Conservation (phyloP, 257 asterid genomes). For the Vinca minor region DNA sequence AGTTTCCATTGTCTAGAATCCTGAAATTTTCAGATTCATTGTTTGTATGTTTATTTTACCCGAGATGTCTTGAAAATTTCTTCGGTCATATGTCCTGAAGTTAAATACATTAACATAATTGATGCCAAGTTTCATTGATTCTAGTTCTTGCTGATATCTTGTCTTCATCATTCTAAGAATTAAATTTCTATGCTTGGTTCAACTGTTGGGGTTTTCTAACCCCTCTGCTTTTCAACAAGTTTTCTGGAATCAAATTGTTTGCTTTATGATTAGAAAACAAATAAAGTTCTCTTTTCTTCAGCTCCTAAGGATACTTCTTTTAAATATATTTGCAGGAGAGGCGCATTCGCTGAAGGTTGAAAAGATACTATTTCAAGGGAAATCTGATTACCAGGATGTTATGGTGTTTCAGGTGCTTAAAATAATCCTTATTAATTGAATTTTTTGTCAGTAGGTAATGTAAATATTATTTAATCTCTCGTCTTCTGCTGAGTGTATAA, state of each 20-base stretch:
- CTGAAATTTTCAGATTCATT: not conserved
- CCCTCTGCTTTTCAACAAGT: not conserved
- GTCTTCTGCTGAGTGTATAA: slow-evolving; percentile 6
- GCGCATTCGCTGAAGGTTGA: slow-evolving; percentile 97
- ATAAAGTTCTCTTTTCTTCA: too few relatives aligned
- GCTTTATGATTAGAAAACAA: too few relatives aligned
- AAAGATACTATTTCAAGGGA: slow-evolving; percentile 70
- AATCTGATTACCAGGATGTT: slow-evolving; percentile 89
- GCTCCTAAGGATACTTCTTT: not conserved
- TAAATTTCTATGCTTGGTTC: not conserved
- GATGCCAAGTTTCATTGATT: not conserved
- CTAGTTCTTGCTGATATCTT: not conserved
- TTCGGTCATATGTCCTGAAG: not conserved
- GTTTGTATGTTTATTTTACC: not conserved
- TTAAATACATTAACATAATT: not conserved
- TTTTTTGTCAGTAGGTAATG: not conserved
- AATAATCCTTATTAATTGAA: slow-evolving; percentile 8
- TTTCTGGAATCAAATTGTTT: not conserved
- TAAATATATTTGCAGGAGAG: slow-evolving; percentile 63
- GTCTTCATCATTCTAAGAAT: not conserved
- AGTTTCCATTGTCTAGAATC: not conserved
- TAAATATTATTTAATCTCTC: not conserved
- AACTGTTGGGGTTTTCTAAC: not conserved
- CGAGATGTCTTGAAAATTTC: not conserved
- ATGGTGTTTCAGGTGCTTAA: slow-evolving; percentile 75